phyloP scores from a whole-genome alignment of 108 stramenopile species.

The Hondaea fermentalgiana region DNA sequence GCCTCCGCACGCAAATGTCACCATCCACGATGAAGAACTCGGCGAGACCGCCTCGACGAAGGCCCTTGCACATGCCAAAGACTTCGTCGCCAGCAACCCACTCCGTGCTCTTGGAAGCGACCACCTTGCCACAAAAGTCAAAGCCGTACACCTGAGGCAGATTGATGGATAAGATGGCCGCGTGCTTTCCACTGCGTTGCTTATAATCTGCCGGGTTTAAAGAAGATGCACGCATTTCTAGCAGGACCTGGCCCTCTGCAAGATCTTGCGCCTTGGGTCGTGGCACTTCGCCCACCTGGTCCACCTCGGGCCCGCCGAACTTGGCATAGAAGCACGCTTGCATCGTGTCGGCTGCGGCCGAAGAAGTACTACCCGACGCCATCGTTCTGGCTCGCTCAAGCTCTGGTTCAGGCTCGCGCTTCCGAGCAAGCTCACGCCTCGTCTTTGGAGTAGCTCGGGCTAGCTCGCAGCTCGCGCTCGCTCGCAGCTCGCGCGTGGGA shows the following conservation, averaged over 20 bases:
- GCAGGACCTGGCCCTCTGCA: not conserved
- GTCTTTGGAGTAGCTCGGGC: too few relatives aligned
- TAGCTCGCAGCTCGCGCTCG: too few relatives aligned
- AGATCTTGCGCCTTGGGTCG: not conserved
- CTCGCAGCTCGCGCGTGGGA: too few relatives aligned
- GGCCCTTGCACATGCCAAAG: slow-evolving; percentile 21
- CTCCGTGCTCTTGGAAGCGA: not conserved
- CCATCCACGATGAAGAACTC: not conserved
- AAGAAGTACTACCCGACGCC: too few relatives aligned
- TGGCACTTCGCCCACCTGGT: not conserved
- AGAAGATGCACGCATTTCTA: not conserved
- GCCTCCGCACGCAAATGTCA: not conserved
- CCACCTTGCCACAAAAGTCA: slow-evolving; percentile 8
- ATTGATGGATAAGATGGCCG: not conserved
- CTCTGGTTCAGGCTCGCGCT: too few relatives aligned
- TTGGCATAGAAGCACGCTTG: not conserved
- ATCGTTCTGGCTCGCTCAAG: too few relatives aligned
- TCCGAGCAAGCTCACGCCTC: too few relatives aligned
- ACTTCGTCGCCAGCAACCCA: not conserved
- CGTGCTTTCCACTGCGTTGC: not conserved
- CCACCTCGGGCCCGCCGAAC: not conserved
- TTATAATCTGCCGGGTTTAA: slow-evolving; percentile 15
- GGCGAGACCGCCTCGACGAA: not conserved
- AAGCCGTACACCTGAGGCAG: slow-evolving; percentile 17
- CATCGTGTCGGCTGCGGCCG: not conserved